These are phyloP conservation scores for Helicocarpus griseus DNA, from an alignment of 2,329 filamentous ascomycete genomes.

Conservation along the genomic window DNA sequence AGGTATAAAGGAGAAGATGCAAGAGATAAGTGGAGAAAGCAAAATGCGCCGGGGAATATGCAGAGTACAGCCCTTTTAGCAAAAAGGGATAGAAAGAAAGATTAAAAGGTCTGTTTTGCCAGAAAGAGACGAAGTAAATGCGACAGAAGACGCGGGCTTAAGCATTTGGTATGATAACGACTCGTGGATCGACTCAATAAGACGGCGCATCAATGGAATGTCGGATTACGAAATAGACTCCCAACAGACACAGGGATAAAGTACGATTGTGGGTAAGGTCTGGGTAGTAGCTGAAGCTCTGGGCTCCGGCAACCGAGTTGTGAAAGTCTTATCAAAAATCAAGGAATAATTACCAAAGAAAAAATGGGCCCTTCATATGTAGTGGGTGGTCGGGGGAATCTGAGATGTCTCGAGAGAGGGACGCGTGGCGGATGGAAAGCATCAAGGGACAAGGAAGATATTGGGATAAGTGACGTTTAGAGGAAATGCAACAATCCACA, in stretches of 20 bases:
- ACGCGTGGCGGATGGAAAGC: neutral
- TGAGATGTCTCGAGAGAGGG: neutral
- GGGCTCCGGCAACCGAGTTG: neutral
- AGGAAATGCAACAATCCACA: neutral
- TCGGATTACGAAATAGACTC: neutral
- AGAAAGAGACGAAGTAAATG: neutral
- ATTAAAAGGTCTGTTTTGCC: neutral
- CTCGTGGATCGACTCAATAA: neutral
- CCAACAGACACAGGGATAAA: too few species aligned
- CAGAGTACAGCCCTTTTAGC: neutral
- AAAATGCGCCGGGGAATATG: conserved; percentile 2
- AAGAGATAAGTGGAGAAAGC: conserved; percentile 2
- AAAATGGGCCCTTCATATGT: neutral
- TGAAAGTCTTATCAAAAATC: neutral
- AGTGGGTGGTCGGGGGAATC: neutral
- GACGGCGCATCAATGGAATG: neutral
- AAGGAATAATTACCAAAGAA: neutral
- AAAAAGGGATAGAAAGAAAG: neutral
- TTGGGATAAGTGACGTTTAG: neutral
- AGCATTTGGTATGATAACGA: neutral
- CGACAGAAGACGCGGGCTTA: neutral
- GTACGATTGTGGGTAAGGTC: neutral
- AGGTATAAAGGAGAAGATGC: conserved; percentile 1
- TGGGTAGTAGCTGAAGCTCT: neutral
- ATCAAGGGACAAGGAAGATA: neutral